Conservation (phyloP, 345 rosid genomes). For the Rhizophora apiculata region DNA sequence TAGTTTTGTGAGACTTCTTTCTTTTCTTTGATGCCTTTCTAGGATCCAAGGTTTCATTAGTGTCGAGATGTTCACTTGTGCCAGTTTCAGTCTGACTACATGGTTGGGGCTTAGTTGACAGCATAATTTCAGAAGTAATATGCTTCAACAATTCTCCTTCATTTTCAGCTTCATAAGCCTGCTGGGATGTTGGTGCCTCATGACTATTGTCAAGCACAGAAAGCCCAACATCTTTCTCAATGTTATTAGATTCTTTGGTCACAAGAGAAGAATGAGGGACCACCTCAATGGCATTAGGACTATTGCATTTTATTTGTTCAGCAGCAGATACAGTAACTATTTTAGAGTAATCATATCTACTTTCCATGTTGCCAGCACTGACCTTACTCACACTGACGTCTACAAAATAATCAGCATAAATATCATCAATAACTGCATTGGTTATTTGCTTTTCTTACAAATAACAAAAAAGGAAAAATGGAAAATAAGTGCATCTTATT, state of each 20-base stretch:
- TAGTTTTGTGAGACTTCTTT: slow-evolving; percentile 39
- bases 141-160: slow-evolving; percentile 10
- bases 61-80: neutral
- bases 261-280: slow-evolving; percentile 3
- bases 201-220: neutral
- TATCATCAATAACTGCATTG: slow-evolving; percentile 12
- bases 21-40: slow-evolving; percentile 39
- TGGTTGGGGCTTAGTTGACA: neutral
- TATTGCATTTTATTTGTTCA: neutral
- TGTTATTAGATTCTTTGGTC: neutral
- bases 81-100: slow-evolving; percentile 8
- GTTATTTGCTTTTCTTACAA: neutral
- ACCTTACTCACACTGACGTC: slow-evolving; percentile 12
- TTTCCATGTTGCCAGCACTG: slow-evolving; percentile 18
- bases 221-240: neutral
- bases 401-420: slow-evolving; percentile 17
- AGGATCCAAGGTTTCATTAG: slow-evolving; percentile 14
- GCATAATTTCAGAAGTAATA: slow-evolving; percentile 4
- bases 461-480: neutral
- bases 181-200: slow-evolving; percentile 12
- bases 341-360: slow-evolving; percentile 11
- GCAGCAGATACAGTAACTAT: slow-evolving; percentile 2
- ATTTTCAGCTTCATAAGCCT: slow-evolving; percentile 13
- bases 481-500: neutral
- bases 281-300: slow-evolving; percentile 4